Conservation (phyloP, 106 monocot species). For the Acorus calamus region DNA sequence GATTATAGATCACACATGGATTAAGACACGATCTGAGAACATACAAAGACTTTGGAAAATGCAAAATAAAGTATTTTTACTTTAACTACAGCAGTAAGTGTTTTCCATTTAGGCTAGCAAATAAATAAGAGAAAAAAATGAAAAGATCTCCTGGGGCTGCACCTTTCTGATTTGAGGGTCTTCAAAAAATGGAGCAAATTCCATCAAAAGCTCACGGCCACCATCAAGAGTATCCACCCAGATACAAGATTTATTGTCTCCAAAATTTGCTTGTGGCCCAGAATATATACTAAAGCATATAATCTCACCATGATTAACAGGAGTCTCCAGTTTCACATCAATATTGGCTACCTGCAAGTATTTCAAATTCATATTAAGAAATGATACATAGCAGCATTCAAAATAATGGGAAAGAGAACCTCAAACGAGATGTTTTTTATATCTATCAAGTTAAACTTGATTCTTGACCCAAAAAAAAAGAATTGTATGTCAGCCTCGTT, state of each 20-base stretch:
- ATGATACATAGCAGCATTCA: too few species aligned
- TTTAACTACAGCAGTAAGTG: neutral
- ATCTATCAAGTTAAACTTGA: too few species aligned
- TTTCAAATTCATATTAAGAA: too few species aligned
- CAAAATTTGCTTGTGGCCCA: conserved; percentile 67
- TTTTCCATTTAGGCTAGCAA: neutral
- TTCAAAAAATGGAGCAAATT: conserved; percentile 87
- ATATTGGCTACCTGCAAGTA: conserved; percentile 65
- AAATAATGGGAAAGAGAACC: too few species aligned
- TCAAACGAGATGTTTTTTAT: too few species aligned
- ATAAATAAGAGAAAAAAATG: neutral
- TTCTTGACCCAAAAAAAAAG: too few species aligned
- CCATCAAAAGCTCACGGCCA: conserved; percentile 53
- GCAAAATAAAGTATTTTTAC: too few species aligned
- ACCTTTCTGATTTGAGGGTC: conserved; percentile 90
- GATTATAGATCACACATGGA: too few species aligned
- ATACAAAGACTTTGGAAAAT: too few species aligned
- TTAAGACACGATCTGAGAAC: too few species aligned
- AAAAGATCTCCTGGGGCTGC: neutral
- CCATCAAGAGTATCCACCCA: conserved; percentile 99
- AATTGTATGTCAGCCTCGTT: too few species aligned
- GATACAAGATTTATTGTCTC: conserved; percentile 75
- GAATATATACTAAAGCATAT: conserved; percentile 96
- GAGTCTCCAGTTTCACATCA: conserved; percentile 94
- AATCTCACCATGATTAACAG: conserved; percentile 85